Evolutionary conservation across 345 rosid species (phyloP).

Genomic region (Lepidium africanum): DNA sequence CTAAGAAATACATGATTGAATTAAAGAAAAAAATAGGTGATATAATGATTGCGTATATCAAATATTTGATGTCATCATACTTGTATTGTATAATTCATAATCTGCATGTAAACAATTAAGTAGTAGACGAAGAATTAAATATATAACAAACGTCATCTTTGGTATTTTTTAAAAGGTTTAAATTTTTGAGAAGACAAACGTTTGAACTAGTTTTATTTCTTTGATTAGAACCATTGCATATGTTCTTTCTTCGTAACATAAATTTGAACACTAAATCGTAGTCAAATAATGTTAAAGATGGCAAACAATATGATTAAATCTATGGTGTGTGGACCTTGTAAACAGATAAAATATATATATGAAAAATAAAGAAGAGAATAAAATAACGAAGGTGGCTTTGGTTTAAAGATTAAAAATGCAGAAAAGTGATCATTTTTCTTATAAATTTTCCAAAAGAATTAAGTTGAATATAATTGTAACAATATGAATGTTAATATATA

Average conservation of each 20-base stretch:
- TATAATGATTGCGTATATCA: slow-evolving; percentile 6
- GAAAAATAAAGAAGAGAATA: neutral
- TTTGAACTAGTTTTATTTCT: neutral
- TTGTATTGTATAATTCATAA: neutral
- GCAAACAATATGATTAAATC: slow-evolving; percentile 17
- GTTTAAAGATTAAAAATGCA: slow-evolving; percentile 5
- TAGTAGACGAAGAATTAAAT: neutral
- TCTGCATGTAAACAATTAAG: neutral
- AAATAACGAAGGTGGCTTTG: slow-evolving; percentile 14
- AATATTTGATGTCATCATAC: neutral
- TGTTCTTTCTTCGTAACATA: neutral
- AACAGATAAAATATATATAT: neutral
- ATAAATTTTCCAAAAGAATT: neutral
- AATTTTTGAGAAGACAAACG: no score
- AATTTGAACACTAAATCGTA: slow-evolving; percentile 1
- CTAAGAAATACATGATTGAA: slow-evolving; percentile 3
- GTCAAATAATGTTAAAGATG: slow-evolving; percentile 12
- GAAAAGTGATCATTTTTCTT: neutral
- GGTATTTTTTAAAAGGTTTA: no score
- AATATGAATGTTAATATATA: neutral
- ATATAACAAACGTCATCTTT: no score
- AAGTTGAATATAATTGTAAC: neutral
- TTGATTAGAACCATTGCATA: neutral
- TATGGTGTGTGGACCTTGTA: slow-evolving; percentile 16
- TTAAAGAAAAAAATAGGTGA: slow-evolving; percentile 8